Base-by-base conservation (phyloP, 805 yeast genomes). In the Tetrapisispora namnaoensis region DNA sequence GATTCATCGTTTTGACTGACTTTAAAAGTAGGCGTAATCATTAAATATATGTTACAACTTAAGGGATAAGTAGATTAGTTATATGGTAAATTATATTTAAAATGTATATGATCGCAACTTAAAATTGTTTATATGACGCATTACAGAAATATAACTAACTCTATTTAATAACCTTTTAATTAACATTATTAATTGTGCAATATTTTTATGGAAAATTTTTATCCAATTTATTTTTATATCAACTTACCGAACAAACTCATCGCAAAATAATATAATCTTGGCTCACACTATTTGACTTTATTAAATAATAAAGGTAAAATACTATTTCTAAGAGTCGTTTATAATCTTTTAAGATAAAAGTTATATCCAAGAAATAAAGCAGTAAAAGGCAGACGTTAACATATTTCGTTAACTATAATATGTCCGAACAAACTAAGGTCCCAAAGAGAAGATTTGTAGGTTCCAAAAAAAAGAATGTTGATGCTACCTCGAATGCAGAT, bases 11-110 rank as follows among this genome's bases (percentile, higher is more conserved):
- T 86, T 64, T 93, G 98, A 0, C 70, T 58, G 7, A 91, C 78
- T 3, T 73, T 74, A 68, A 93, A 93, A 48, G 75, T 75, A 3
- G 99, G 99, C 0, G 98, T 90, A 40, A 91, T 72, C 98, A 91
- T 91, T 14, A 7, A 22, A 4, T 21, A 32, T 13, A 6, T 4
- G 4, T 24, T 24, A 24, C 8, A 8, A 24, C 8, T 24, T 24
- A 24, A 24, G 28, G 28, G 8, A 24, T 24, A 8, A 6, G 28
- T 24, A 24, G n/a, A 24, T 8, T 24, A 8, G 28, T 24, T 24
- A 4, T 24, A 4, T 24, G 8, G 28, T 24, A 8, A 24, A 24
- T 6, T 24, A 24, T 4, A 24, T 24, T 24, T 24, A 24, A 8
- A 24, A 6, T 8, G 8, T 6, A 24, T 24, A 24, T 24, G 4